Conservation (phyloP, 2,329 filamentous ascomycete genomes). For the Colletotrichum tamarilloi region DNA sequence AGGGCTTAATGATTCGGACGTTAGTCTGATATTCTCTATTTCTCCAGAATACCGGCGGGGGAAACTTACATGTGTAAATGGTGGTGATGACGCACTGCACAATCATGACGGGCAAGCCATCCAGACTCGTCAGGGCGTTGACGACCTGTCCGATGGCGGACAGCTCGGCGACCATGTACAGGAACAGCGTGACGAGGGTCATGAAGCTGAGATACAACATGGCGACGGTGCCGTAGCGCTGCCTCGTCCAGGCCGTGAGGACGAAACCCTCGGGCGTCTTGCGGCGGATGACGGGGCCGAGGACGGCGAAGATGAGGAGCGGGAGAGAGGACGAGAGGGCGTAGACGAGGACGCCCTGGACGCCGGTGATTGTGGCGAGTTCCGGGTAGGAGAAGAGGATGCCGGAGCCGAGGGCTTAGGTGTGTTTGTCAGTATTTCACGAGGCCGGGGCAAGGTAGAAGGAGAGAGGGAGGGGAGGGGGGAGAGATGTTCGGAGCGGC, state of each 20-base stretch:
- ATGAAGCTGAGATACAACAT: slow-evolving; percentile 81
- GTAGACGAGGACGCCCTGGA: slow-evolving; percentile 84
- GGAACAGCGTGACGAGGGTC: slow-evolving; percentile 83
- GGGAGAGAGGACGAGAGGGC: slow-evolving; percentile 78
- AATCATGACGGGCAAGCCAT: slow-evolving; percentile 80
- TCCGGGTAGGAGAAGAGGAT: slow-evolving; percentile 87
- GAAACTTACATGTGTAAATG: slow-evolving; percentile 78
- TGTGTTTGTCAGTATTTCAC: slow-evolving; percentile 54
- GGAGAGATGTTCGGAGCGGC: slow-evolving; percentile 73
- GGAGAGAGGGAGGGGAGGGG: slow-evolving; percentile 40
- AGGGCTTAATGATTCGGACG: slow-evolving; percentile 57
- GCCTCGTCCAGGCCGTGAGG: slow-evolving; percentile 84
- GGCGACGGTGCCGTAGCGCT: slow-evolving; percentile 77
- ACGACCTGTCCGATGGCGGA: slow-evolving; percentile 85
- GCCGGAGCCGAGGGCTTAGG: slow-evolving; percentile 81
- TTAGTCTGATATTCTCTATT: too few species aligned
- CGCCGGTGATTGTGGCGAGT: slow-evolving; percentile 80
- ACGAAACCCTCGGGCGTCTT: slow-evolving; percentile 89
- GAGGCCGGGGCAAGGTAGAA: slow-evolving; percentile 34
- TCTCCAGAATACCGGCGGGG: too few species aligned
- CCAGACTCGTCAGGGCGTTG: slow-evolving; percentile 77
- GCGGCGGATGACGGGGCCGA: slow-evolving; percentile 81
- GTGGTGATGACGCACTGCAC: slow-evolving; percentile 83
- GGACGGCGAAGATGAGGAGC: slow-evolving; percentile 77
- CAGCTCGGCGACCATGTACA: slow-evolving; percentile 89